A percentile compares a stretch with the other conserved stretches of the same genome.
Evolutionary conservation across 176 grass and related monocot genomes (phyloP).

Genomic region (Oryza meyeriana): DNA sequence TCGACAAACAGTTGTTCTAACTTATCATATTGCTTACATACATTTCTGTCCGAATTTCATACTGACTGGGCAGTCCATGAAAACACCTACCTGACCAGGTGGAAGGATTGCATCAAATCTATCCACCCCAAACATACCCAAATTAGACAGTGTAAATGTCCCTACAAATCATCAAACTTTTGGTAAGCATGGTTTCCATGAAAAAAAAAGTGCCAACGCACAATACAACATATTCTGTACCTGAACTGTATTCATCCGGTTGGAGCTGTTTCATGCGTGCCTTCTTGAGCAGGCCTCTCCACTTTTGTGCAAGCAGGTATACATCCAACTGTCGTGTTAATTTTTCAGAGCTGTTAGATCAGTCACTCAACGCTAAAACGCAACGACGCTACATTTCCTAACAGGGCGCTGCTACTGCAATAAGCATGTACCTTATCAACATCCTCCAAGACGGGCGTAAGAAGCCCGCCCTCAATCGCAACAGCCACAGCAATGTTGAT

Average conservation of each 20-base stretch:
- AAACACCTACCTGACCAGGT: constrained; percentile 76
- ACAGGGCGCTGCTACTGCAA: not conserved
- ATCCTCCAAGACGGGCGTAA: constrained; percentile 80
- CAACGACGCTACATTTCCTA: not conserved
- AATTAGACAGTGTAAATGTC: constrained; percentile 88
- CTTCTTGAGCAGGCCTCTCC: constrained; percentile 88
- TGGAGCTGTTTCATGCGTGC: constrained; percentile 79
- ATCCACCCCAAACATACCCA: constrained; percentile 97
- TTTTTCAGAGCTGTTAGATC: constrained; percentile 22
- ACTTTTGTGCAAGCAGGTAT: constrained; percentile 81
- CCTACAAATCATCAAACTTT: constrained; percentile 44
- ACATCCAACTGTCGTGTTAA: constrained; percentile 65
- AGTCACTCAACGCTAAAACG: not conserved
- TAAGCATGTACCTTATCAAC: constrained; percentile 65
- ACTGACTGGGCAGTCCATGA: not conserved
- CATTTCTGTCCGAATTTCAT: not conserved
- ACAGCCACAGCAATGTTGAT: constrained; percentile 81
- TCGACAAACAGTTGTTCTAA: constrained; percentile 2
- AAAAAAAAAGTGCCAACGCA: not conserved
- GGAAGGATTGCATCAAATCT: constrained; percentile 98
- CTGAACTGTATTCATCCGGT: constrained; percentile 77
- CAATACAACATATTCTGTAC: constrained; percentile 24
- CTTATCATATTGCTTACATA: constrained; percentile 5
- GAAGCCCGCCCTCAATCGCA: constrained; percentile 83
- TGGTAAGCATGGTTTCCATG: constrained; percentile 25